Base-by-base conservation (phyloP, 164 flowering plant genomes). In the Stephania japonica region DNA sequence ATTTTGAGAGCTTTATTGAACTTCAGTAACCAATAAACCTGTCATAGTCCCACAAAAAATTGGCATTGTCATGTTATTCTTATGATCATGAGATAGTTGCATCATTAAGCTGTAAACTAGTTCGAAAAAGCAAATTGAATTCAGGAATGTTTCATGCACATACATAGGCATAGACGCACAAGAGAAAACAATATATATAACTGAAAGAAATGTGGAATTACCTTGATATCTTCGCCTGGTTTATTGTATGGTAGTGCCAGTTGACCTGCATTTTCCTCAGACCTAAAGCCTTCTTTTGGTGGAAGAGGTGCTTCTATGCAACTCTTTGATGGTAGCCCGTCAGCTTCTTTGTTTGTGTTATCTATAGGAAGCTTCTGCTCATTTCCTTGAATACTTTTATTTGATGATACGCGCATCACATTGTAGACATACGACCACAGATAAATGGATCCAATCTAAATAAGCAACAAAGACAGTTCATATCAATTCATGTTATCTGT, bases 401-500 rank as follows among this genome's bases (percentile, higher is more conserved):
- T 75, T 70, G 89, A 76, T 59, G 80, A 87, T 56, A 84, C 27
- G 42, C 91, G 75, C 72, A 91, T 76, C 7, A 91, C 78, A 67
- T 84, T 83, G 78, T 86, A 91, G 19, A 86, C 89, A 69, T 85
- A 88, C 41, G 90, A 80, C 97, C 97, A 91, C 67, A 90, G 68
- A 71, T 79, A 88, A 71, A 90, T 71, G 27, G 94, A 87, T 26
- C 94, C 94, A 0, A 88, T 73, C 97, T 89, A 85, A 70, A 78
- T 4, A 69, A 76, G 18, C 13, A 11, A 23, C 16, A 26, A 72
- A 18, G 41, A 69, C 5, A 14, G 12, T 1, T 47, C 53, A 47
- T 11, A 47, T 47, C 50, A 44, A 6, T 1, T 44, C 50, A 2
- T 8, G 50, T 44, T 13, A 44, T 44, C 50, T 13, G 14, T 44